Evolutionary conservation across 352 stramenopile species (phyloP).

Genomic region (Globisporangium ultimum): DNA sequence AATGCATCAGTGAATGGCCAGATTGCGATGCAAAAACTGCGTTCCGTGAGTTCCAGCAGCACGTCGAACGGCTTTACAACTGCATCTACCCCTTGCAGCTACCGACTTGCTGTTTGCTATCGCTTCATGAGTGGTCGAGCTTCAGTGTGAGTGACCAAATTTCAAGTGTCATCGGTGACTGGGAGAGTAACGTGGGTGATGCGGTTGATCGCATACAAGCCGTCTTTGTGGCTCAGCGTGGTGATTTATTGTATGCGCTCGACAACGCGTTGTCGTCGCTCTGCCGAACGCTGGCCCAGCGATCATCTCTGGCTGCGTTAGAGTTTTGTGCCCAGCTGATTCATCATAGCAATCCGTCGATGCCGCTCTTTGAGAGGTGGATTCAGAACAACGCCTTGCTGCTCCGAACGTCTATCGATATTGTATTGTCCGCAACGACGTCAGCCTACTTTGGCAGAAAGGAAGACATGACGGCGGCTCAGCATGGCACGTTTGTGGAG

Average conservation of each 20-base stretch:
- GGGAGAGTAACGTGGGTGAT: slow-evolving; percentile 14
- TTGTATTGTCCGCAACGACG: slow-evolving; percentile 23
- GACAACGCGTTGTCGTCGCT: slow-evolving; percentile 55
- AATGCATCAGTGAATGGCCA: slow-evolving; percentile 27
- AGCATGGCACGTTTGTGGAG: slow-evolving; percentile 38
- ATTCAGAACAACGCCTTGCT: slow-evolving; percentile 57
- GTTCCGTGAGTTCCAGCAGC: slow-evolving; percentile 42
- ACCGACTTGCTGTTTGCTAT: slow-evolving; percentile 30
- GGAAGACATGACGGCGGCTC: not conserved
- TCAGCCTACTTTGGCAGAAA: not conserved
- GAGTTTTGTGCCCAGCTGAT: slow-evolving; percentile 57
- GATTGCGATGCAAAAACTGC: slow-evolving; percentile 23
- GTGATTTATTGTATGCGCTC: slow-evolving; percentile 28
- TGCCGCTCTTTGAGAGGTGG: slow-evolving; percentile 34
- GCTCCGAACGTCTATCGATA: slow-evolving; percentile 54
- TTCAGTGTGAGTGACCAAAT: slow-evolving; percentile 64
- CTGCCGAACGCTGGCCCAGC: slow-evolving; percentile 26
- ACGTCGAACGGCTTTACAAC: slow-evolving; percentile 58
- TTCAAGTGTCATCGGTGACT: slow-evolving; percentile 31
- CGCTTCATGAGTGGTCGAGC: slow-evolving; percentile 50
- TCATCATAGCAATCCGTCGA: slow-evolving; percentile 59
- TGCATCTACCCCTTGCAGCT: slow-evolving; percentile 50
- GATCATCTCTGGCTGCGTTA: slow-evolving; percentile 27
- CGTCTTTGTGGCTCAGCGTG: slow-evolving; percentile 47
- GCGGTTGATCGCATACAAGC: slow-evolving; percentile 39